Percentiles rank a stretch among this genome's conserved stretches.
phyloP scores from a whole-genome alignment of 78 protist genomes.

The Dictyostelium intermedium region DNA sequence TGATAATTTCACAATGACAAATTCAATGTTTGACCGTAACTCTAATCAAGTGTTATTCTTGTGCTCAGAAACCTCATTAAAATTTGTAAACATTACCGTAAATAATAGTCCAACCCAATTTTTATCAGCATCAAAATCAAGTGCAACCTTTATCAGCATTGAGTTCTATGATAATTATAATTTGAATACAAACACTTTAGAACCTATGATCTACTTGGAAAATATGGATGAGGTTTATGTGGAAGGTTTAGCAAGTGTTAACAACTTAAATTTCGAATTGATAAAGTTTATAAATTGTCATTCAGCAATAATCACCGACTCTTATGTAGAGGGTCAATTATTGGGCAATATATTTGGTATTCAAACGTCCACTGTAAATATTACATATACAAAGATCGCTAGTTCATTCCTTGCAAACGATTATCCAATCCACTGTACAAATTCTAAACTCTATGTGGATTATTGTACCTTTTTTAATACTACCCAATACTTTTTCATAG shows the following conservation, averaged over 20 bases:
- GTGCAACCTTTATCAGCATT: neutral
- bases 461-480: neutral
- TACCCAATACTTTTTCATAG: neutral
- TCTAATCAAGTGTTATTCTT: neutral
- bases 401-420: neutral
- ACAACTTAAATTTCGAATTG: neutral
- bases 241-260: neutral
- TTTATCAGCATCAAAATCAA: neutral
- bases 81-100: neutral
- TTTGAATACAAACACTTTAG: neutral
- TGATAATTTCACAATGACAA: neutral
- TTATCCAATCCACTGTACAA: neutral
- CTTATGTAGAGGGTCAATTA: neutral
- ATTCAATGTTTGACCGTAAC: neutral
- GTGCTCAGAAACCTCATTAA: neutral
- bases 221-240: neutral
- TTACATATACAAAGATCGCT: neutral
- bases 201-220: neutral
- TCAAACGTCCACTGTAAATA: neutral
- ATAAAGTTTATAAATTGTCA: neutral
- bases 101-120: neutral
- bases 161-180: neutral
- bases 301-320: neutral
- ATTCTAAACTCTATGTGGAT: neutral
- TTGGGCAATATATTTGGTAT: neutral